These are phyloP conservation scores for Rubroboletus pulcherrimus DNA, from an alignment of 768 basidiomycete genomes.

Conservation along the genomic window DNA sequence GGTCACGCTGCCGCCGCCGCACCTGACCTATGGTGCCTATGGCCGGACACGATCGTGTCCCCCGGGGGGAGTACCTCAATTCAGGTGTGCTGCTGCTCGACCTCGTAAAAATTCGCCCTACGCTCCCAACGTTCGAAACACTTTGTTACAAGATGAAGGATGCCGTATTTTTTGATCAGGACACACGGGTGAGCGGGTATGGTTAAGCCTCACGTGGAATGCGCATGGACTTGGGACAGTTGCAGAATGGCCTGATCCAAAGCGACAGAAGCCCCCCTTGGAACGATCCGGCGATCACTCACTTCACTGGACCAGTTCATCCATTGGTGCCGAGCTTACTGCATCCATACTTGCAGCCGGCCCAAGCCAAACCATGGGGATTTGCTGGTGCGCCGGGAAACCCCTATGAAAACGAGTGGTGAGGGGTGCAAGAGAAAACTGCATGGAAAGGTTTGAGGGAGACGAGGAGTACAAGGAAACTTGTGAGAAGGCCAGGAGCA, in stretches of 20 bases:
- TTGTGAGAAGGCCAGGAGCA: neutral
- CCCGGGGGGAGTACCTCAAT: neutral
- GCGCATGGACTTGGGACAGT: neutral
- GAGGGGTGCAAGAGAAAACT: constrained; percentile 38
- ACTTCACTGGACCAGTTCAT: neutral
- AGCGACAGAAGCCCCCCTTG: neutral
- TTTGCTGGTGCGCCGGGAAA: constrained; percentile 43
- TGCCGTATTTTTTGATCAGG: neutral
- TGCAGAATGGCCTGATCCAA: neutral
- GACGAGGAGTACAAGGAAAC: constrained; percentile 2
- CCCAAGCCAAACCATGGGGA: constrained; percentile 51
- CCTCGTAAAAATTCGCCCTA: neutral
- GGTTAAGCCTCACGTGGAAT: neutral
- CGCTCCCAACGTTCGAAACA: neutral
- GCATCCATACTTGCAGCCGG: neutral
- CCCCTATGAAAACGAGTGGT: constrained; percentile 47
- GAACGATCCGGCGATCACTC: neutral
- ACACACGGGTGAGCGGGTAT: neutral
- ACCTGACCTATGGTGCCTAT: neutral
- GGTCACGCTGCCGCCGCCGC: neutral
- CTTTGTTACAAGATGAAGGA: neutral
- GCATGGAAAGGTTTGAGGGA: constrained; percentile 35
- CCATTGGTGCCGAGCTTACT: neutral
- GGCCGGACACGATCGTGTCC: neutral
- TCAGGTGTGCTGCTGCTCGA: neutral